Percentiles rank a stretch among this genome's conserved stretches.
These are phyloP conservation scores for Kuraishia piskuri DNA, from an alignment of 805 yeast genomes.

Conservation along the genomic window DNA sequence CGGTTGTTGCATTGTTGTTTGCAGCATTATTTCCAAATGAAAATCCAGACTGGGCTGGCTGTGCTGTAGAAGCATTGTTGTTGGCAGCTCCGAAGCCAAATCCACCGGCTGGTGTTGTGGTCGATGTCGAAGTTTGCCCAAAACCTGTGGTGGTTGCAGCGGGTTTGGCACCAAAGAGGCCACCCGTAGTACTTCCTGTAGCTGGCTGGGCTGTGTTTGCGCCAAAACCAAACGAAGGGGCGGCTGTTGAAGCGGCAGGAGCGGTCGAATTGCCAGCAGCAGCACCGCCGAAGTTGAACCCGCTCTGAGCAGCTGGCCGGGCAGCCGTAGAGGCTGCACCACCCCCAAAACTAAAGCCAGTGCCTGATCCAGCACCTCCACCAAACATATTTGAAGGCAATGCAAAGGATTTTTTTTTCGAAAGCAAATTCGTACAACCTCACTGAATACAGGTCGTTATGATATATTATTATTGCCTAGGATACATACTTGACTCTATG, in stretches of 20 bases:
- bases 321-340: slow-evolving; percentile 5
- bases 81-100: slow-evolving; percentile 2
- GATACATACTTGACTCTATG: neutral
- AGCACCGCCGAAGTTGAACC: slow-evolving; percentile 2
- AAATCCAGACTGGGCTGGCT: slow-evolving; percentile 4
- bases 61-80: neutral
- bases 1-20: neutral
- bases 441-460: neutral
- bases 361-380: slow-evolving; percentile 2
- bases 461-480: neutral
- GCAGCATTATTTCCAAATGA: slow-evolving; percentile 7
- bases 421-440: neutral
- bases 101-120: slow-evolving; percentile 9
- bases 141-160: slow-evolving; percentile 9
- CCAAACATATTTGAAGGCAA: neutral
- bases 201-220: slow-evolving; percentile 1
- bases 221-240: slow-evolving; percentile 5
- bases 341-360: slow-evolving; percentile 10
- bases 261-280: neutral
- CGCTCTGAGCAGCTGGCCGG: slow-evolving; percentile 3
- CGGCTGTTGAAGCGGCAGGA: neutral
- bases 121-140: slow-evolving; percentile 13
- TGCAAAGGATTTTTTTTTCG: neutral
- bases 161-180: slow-evolving; percentile 5
- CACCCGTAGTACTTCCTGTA: slow-evolving; percentile 1